Evolutionary conservation across 257 asterid species (phyloP).

Genomic region (Solanum tarapatanum): DNA sequence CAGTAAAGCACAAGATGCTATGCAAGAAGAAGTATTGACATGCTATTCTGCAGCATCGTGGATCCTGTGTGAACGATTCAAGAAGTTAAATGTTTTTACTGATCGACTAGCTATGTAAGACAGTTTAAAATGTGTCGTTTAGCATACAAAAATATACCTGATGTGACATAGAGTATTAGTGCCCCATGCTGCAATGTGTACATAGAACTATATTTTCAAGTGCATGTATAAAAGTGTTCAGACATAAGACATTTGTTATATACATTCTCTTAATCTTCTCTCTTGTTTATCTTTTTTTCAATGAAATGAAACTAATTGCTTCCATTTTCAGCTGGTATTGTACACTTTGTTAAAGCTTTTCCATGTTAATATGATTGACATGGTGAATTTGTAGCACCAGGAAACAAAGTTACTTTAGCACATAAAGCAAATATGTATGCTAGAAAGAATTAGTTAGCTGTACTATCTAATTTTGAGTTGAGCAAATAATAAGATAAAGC

Average conservation of each 20-base stretch:
- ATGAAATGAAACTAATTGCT: neutral
- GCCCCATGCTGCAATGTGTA: neutral
- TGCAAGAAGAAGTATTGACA: neutral
- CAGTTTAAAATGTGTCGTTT: neutral
- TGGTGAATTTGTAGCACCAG: neutral
- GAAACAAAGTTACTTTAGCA: neutral
- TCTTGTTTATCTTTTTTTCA: neutral
- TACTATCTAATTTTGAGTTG: neutral
- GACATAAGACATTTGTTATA: neutral
- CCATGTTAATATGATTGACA: neutral
- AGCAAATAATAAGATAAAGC: neutral
- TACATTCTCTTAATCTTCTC: neutral
- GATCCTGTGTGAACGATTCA: neutral
- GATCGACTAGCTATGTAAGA: neutral
- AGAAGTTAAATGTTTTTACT: neutral
- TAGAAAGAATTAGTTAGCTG: neutral
- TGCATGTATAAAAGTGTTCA: neutral
- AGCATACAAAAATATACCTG: neutral
- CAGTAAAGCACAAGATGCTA: neutral
- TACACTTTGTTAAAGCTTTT: neutral
- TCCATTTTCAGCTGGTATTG: neutral
- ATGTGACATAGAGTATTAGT: neutral
- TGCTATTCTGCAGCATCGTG: neutral
- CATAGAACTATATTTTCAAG: neutral
- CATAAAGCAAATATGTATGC: neutral